Evolutionary conservation across 805 yeast genomes (phyloP), one percentile per base, ranked within the genome.

Genomic region (Blastobotrys americana): DNA sequence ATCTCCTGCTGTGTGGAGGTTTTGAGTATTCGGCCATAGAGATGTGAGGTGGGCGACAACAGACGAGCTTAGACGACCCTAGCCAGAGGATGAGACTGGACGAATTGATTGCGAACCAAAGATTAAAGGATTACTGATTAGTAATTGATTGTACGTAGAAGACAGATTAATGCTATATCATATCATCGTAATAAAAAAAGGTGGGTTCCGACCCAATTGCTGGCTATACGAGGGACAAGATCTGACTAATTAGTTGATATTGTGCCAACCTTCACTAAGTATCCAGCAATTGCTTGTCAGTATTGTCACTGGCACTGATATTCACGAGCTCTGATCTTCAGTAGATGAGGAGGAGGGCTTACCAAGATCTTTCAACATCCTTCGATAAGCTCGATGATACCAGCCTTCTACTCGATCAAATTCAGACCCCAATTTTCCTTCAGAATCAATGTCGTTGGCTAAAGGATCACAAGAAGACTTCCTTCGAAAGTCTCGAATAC

Each of bases 401-500:
- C 52, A 50, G 39, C 54, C 54, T 43, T 50, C 54, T 9, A 19
- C n/a, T 10, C 28, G n/a, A 35, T 48, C 51, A 27, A n/a, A 18
- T 4, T 18, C 42, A 15, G 34, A 5, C 4, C 49, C 53, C 18
- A 44, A 46, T 6, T 27, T 27, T 8, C 44, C 48, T 16, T 49
- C 50, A 19, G 31, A 22, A 13, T 37, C 33, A n/a, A 25, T 18
- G 25, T 44, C 25, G 5, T 16, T 15, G n/a, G 6, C 36, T 16
- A 51, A 27, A 22, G 43, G 40, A 27, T 60, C 64, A 45, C 65
- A 60, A 8, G 21, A 23, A 17, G 43, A 21, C 4, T 33, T 37
- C 17, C 31, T 28, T 19, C 68, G 53, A 38, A 49, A 25, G 13
- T 35, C 41, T 2, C 63, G 52, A 27, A 64, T 59, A 16, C 64